Evolutionary conservation across 2,329 filamentous ascomycete species (phyloP).

Genomic region (Alternaria conjuncta): DNA sequence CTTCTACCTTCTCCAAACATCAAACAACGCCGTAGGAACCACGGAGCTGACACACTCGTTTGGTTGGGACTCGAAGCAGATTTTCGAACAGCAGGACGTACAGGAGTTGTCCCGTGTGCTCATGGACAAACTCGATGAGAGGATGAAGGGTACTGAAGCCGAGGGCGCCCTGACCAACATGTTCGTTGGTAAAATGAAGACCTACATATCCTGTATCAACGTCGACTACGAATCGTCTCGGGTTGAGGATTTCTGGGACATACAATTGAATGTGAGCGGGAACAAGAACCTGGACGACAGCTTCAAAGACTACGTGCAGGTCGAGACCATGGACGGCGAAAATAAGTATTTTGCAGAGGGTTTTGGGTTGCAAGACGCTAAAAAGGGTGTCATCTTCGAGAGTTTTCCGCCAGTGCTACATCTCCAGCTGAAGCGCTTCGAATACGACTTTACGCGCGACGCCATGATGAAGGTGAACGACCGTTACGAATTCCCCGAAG

Average conservation of each 20-base stretch:
- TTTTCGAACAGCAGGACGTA: slow-evolving; percentile 98
- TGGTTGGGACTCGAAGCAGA: slow-evolving; percentile 96
- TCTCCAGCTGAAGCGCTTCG: slow-evolving; percentile 94
- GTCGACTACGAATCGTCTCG: slow-evolving; percentile 96
- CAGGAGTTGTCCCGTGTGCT: slow-evolving; percentile 95
- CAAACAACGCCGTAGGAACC: slow-evolving; percentile 80
- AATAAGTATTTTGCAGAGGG: slow-evolving; percentile 97
- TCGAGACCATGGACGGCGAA: slow-evolving; percentile 95
- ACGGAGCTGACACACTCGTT: slow-evolving; percentile 95
- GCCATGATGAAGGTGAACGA: slow-evolving; percentile 99
- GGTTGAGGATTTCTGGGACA: slow-evolving; percentile 98
- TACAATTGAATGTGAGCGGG: slow-evolving; percentile 93
- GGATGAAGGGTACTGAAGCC: slow-evolving; percentile 95
- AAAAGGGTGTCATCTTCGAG: slow-evolving; percentile 97
- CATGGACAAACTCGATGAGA: slow-evolving; percentile 96
- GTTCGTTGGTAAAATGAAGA: slow-evolving; percentile 98
- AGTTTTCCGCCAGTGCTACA: slow-evolving; percentile 94
- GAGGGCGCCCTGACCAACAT: slow-evolving; percentile 88
- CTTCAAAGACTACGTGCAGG: slow-evolving; percentile 94
- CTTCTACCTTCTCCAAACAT: slow-evolving; percentile 94
- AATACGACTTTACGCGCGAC: slow-evolving; percentile 95
- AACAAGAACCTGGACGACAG: slow-evolving; percentile 93
- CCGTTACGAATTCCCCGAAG: slow-evolving; percentile 85
- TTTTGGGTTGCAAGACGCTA: slow-evolving; percentile 91
- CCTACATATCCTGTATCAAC: slow-evolving; percentile 98